Base-by-base conservation (phyloP, 2,329 filamentous ascomycete genomes). In the Penicillium hordei region DNA sequence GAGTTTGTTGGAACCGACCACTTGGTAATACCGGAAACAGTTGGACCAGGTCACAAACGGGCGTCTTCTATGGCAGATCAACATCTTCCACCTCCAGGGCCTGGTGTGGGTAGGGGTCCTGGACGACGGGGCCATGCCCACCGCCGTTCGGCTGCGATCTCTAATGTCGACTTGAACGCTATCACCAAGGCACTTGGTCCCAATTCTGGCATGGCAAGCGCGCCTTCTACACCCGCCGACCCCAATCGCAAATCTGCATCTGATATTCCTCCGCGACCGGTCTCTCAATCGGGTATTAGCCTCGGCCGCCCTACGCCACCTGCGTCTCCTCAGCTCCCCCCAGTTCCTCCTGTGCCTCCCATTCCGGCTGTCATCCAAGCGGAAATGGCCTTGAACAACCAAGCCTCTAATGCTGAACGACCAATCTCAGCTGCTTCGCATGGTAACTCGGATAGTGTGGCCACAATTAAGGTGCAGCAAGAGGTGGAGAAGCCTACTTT, bases 361-460 rank as follows among this genome's bases (percentile, higher is more conserved):
- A 52, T 65, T 29, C 65, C 65, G 23, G 52, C 61, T 31, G 45
- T 54, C 6, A 62, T 67, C 45, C 58, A 60, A 17, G 39, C 59
- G 23, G 55, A 65, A 42, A 57, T 55, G 5, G 52, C 59, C 27
- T 46, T 58, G 3, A 55, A 29, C 21, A 54, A 55, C 27, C 61
- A 66, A 21, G 57, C 65, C 55, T 39, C 64, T 45, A 53, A 89
- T 61, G 93, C 93, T 65, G 89, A 89, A 5, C 85, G 91, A 12
- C 92, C 93, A 0, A 76, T 95, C 19, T 96, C 93, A 2, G 80
- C 93, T 21, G 86, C 95, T 15, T 96, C 91, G 1, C 93, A 87
- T 21, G 91, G 94, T 71, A 91, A 90, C 0, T 88, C 91, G 45
- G 92, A 88, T 69, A 94, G 89, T 3, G 78, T 86, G 53, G 82